Evolutionary conservation across 306 rosid genomes (phyloP).

Genomic region (Cucurbita argyrosperma): DNA sequence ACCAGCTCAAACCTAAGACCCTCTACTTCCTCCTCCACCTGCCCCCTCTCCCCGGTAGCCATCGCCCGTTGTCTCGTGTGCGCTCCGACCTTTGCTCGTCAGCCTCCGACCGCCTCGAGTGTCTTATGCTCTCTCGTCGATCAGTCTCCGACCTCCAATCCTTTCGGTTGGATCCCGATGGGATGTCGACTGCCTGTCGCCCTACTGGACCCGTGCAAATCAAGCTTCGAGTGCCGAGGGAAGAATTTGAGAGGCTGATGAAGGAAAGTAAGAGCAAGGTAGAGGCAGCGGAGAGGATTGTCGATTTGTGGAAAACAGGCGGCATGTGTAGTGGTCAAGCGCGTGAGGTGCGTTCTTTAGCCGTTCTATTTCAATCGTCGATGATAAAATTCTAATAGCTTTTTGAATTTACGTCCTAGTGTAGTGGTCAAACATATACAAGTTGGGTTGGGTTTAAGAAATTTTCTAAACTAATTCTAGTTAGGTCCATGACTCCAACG

Average conservation of each 20-base stretch:
- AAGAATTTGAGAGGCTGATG: constrained; percentile 45
- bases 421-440: too few species aligned
- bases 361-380: too few species aligned
- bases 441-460: too few species aligned
- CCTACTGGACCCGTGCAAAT: constrained; percentile 21
- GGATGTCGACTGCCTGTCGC: background rate
- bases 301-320: background rate
- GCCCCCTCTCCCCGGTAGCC: constrained; percentile 15
- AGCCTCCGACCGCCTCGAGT: constrained; percentile 70
- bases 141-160: constrained; percentile 39
- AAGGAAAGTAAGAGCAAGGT: constrained; percentile 39
- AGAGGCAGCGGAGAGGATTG: constrained; percentile 52
- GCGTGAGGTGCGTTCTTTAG: background rate
- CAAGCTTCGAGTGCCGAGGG: constrained; percentile 51
- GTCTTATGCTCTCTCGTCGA: constrained; percentile 59
- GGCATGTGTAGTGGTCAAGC: background rate
- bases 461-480: too few species aligned
- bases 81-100: constrained; percentile 39
- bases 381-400: background rate
- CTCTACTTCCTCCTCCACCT: constrained; percentile 48
- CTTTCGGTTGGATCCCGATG: background rate
- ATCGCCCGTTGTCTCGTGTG: constrained; percentile 17
- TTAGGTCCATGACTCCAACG: too few species aligned
- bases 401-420: background rate
- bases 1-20: constrained; percentile 39